Base-by-base conservation (phyloP, 2,329 filamentous ascomycete genomes). In the Hypoxylon sp. region DNA sequence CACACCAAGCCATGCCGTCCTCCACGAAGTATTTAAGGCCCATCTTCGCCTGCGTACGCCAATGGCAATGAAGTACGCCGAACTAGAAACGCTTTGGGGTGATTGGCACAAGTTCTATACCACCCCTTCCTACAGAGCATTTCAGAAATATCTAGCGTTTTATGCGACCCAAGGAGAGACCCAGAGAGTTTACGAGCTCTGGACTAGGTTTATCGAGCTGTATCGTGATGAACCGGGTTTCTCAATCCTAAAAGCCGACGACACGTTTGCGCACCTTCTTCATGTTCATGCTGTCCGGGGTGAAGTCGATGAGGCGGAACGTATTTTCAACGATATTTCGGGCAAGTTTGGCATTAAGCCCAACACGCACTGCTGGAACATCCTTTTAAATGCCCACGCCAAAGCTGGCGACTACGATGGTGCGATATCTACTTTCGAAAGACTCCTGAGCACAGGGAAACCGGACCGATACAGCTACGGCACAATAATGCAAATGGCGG, bases 401-500 rank as follows among this genome's bases (percentile, higher is more conserved):
- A 88, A 87, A 70, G 85, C 85, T 0, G 83, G 87, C 49, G 88
- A 96, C 73, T 84, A 92, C 44, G 81, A 87, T n/a, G 86, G 87
- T 4, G 90, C 89, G 11, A 80, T 92, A 60, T 75, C 81, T 5
- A 83, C 84, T 50, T 93, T 96, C 71, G 83, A 88, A 16, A 78
- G 84, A 8, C 83, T 96, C 67, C 82, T 70, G 71, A 76, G 65
- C 72, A 80, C 64, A 30, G 72, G 87, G 2, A 72, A 77, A 20
- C 89, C 91, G 0, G 86, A 92, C 75, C 73, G 79, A 0, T 84
- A 87, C 71, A 91, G 89, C 0, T 93, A 93, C 71, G 87, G 86
- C 2, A 91, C 89, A 4, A 79, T 97, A 67, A 91, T 97, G 86
- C 84, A 87, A 22, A 83, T 96, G 72, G 87, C 87, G 52, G 89